phyloP scores from a whole-genome alignment of 176 grass and related monocot species.

The Metroxylon sagu region DNA sequence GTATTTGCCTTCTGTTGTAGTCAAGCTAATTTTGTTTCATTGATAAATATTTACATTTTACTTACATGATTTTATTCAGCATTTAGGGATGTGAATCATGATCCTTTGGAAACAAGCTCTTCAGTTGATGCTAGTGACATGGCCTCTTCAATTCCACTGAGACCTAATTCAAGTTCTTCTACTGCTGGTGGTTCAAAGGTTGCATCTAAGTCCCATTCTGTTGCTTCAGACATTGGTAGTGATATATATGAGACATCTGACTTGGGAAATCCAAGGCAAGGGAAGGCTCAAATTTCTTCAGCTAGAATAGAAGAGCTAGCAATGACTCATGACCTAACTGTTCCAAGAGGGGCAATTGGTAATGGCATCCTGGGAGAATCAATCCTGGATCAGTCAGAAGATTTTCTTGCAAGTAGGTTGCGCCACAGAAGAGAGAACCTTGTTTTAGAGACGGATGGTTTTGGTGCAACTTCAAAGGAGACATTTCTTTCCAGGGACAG shows the following conservation, averaged over 20 bases:
- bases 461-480: conserved; percentile 27
- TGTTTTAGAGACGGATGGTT: conserved; percentile 24
- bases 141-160: conserved; percentile 23
- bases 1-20: too few relatives aligned
- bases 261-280: conserved; percentile 9
- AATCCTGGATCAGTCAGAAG: conserved; percentile 32
- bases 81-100: conserved; percentile 59
- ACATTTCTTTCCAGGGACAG: conserved; percentile 2
- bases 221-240: conserved; percentile 24
- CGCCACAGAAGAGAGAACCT: conserved; percentile 31
- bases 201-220: conserved; percentile 22
- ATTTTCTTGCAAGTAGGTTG: conserved; percentile 18
- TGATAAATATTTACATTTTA: not conserved
- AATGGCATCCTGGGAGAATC: conserved; percentile 51
- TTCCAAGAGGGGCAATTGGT: conserved; percentile 35
- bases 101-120: conserved; percentile 42
- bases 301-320: conserved; percentile 19
- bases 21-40: not conserved
- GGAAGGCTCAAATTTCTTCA: conserved; percentile 18
- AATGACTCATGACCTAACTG: conserved; percentile 12
- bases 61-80: conserved; percentile 24
- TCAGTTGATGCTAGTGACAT: conserved; percentile 27
- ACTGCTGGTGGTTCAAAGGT: conserved; percentile 20
- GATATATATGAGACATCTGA: conserved; percentile 34
- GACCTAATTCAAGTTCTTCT: conserved; percentile 30